A percentile compares a stretch with the other conserved stretches of the same genome.
phyloP scores from a whole-genome alignment of 768 basidiomycete species.

The Leccinum rimulosum region DNA sequence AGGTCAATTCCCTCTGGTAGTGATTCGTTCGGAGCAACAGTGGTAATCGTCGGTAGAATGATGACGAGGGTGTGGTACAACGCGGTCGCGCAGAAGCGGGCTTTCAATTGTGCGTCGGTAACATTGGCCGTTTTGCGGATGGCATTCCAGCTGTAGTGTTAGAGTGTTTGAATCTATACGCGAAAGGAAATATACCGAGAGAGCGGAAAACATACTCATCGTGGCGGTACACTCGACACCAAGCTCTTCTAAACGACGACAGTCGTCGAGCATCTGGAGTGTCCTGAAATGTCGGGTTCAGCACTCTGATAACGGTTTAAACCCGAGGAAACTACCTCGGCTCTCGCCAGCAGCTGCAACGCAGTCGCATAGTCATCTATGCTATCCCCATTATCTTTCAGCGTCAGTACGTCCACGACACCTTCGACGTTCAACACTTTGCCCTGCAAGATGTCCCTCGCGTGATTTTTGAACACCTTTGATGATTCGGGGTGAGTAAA shows the following conservation, averaged over 20 bases:
- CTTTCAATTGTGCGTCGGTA: constrained; percentile 73
- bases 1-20: constrained; percentile 50
- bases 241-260: constrained; percentile 72
- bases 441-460: constrained; percentile 70
- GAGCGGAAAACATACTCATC: constrained; percentile 68
- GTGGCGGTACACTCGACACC: constrained; percentile 85
- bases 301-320: neutral
- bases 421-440: constrained; percentile 76
- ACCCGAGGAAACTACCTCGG: constrained; percentile 39
- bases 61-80: constrained; percentile 64
- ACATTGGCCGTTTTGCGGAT: constrained; percentile 74
- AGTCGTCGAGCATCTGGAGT: constrained; percentile 67
- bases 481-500: neutral
- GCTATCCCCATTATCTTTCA: constrained; percentile 71
- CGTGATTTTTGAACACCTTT: constrained; percentile 68
- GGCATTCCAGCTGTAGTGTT: constrained; percentile 61
- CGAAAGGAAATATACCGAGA: neutral
- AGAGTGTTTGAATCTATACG: neutral
- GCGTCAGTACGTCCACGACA: constrained; percentile 75
- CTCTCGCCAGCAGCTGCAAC: constrained; percentile 60
- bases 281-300: constrained; percentile 40
- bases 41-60: constrained; percentile 37
- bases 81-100: constrained; percentile 70
- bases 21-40: constrained; percentile 28
- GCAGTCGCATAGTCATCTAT: constrained; percentile 68